Evolutionary conservation across 371 early-diverging fungal genomes (phyloP).

Genomic region (Actinomortierella wolfii): DNA sequence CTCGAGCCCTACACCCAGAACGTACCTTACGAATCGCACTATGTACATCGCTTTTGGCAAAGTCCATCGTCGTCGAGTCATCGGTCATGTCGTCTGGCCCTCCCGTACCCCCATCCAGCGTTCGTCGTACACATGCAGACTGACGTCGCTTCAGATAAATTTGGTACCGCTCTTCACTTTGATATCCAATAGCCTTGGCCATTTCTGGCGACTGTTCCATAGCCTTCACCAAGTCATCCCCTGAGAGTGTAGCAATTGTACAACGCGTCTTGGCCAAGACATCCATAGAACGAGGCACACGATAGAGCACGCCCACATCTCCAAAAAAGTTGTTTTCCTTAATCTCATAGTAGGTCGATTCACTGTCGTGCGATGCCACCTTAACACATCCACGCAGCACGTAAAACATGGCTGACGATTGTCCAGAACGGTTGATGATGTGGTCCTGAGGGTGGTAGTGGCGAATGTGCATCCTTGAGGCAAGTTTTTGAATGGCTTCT

Average conservation of each 20-base stretch:
- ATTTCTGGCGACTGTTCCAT: constrained; percentile 44
- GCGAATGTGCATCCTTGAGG: constrained; percentile 45
- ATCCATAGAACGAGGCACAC: constrained; percentile 80
- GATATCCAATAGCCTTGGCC: constrained; percentile 44
- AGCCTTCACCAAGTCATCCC: constrained; percentile 58
- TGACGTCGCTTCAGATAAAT: constrained; percentile 44
- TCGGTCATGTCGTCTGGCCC: constrained; percentile 26
- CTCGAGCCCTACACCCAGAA: not conserved
- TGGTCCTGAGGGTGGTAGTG: constrained; percentile 46
- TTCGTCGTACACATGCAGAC: constrained; percentile 22
- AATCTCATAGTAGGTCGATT: constrained; percentile 75
- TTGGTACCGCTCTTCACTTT: constrained; percentile 44
- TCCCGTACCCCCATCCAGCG: constrained; percentile 27
- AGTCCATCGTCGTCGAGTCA: constrained; percentile 26
- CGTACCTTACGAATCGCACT: constrained; percentile 37
- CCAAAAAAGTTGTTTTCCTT: constrained; percentile 73
- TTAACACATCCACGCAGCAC: constrained; percentile 80
- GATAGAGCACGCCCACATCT: constrained; percentile 86
- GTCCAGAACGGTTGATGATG: constrained; percentile 54
- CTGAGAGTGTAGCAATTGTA: constrained; percentile 66
- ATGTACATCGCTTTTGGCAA: constrained; percentile 38
- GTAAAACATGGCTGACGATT: constrained; percentile 85
- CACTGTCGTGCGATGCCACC: constrained; percentile 78
- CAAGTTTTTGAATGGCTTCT: constrained; percentile 24
- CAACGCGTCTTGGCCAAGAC: constrained; percentile 77